Conservation (phyloP, 805 yeast genomes). For the Lachancea dasiensis region DNA sequence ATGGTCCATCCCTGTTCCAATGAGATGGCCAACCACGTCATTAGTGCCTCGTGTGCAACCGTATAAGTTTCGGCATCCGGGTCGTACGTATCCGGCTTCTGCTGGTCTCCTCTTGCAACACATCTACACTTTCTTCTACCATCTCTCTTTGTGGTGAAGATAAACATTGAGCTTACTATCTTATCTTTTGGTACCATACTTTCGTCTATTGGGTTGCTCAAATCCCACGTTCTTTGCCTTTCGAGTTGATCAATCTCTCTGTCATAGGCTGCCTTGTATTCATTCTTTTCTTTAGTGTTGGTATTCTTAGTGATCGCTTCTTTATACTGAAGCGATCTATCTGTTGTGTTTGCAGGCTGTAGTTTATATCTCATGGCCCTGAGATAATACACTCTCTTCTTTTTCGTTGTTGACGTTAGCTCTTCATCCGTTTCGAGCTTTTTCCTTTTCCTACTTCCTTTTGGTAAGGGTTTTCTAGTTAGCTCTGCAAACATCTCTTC, state of each 20-base stretch:
- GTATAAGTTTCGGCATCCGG: constrained; percentile 9
- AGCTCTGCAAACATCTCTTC: constrained; percentile 1
- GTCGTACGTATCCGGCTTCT: constrained; percentile 10
- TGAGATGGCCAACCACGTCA: constrained; percentile 11
- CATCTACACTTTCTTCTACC: constrained; percentile 13
- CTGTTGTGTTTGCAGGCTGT: not conserved
- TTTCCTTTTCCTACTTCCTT: not conserved
- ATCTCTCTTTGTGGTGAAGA: constrained; percentile 14
- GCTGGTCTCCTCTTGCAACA: constrained; percentile 15
- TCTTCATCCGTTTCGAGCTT: not conserved
- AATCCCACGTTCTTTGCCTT: constrained; percentile 13
- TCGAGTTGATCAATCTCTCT: constrained; percentile 14
- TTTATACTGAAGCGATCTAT: constrained; percentile 3
- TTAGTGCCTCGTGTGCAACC: constrained; percentile 13
- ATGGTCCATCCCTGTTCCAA: constrained; percentile 6
- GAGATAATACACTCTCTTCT: not conserved
- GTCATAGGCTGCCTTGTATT: constrained; percentile 9
- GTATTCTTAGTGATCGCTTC: constrained; percentile 10
- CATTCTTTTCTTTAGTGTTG: constrained; percentile 4
- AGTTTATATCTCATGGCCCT: not conserved
- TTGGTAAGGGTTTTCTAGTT: not conserved
- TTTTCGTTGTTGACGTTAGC: not conserved
- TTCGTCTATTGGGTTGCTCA: constrained; percentile 1
- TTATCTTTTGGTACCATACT: constrained; percentile 1
- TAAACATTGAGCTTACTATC: constrained; percentile 12